Conservation (phyloP, 805 yeast genomes). For the Yarrowia keelungensis region DNA sequence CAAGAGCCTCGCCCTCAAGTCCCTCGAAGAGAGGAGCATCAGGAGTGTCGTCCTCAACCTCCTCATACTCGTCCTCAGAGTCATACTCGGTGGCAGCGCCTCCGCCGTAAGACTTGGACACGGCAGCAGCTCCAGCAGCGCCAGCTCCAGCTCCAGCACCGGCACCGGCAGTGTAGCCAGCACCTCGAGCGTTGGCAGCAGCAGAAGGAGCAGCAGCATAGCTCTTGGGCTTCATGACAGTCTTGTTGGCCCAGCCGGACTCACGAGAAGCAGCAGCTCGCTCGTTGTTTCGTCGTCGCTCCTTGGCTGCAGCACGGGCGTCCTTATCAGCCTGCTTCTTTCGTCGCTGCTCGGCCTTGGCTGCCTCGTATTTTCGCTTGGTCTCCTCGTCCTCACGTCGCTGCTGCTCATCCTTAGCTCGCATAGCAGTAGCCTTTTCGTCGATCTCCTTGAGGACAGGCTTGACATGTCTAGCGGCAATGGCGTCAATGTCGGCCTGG, state of each 20-base stretch:
- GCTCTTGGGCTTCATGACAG: conserved; percentile 28
- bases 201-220: conserved; percentile 34
- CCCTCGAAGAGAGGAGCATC: conserved; percentile 36
- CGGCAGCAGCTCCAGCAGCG: conserved; percentile 13
- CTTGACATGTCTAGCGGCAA: conserved; percentile 79
- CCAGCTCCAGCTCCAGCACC: conserved; percentile 12
- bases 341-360: conserved; percentile 42
- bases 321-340: conserved; percentile 40
- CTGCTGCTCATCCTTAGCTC: conserved; percentile 60
- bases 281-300: conserved; percentile 40
- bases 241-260: conserved; percentile 28
- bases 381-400: conserved; percentile 53
- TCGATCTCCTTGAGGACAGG: conserved; percentile 83
- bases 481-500: conserved; percentile 73
- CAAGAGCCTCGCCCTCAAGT: conserved; percentile 30
- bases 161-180: conserved; percentile 13
- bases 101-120: conserved; percentile 31
- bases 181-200: conserved; percentile 27
- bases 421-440: conserved; percentile 71
- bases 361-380: conserved; percentile 52
- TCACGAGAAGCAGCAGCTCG: conserved; percentile 43
- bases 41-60: conserved; percentile 34
- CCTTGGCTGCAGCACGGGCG: conserved; percentile 37
- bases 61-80: conserved; percentile 36
- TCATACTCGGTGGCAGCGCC: conserved; percentile 39